Conservation (phyloP, 371 early-diverging fungal species). For the Mucor velutinosus region DNA sequence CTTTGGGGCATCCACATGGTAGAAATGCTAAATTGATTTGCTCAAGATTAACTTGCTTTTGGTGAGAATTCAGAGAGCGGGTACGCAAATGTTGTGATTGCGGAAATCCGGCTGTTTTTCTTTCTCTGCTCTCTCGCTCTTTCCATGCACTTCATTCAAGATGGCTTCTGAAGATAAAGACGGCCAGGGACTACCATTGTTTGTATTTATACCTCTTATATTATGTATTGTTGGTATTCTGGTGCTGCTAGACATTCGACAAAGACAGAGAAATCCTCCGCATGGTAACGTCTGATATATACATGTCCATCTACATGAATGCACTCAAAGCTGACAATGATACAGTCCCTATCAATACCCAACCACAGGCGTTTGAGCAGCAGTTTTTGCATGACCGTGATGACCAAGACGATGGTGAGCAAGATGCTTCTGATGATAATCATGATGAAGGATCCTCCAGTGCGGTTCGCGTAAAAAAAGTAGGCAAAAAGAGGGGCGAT, state of each 20-base stretch:
- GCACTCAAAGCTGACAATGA: not conserved
- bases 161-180: conserved; percentile 4
- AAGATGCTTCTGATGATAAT: conserved; percentile 25
- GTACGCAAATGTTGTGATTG: not conserved
- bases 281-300: not conserved
- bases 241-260: conserved; percentile 15
- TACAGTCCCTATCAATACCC: not conserved
- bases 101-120: not conserved
- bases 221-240: conserved; percentile 16
- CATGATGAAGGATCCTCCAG: conserved; percentile 49
- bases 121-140: not conserved
- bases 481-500: conserved; percentile 60
- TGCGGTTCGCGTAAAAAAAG: conserved; percentile 39
- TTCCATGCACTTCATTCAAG: not conserved
- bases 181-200: conserved; percentile 4
- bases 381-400: not conserved
- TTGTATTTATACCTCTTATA: conserved; percentile 26
- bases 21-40: too few species aligned
- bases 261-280: conserved; percentile 3
- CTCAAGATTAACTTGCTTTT: too few species aligned
- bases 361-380: not conserved
- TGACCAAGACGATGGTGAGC: conserved; percentile 14
- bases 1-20: too few species aligned
- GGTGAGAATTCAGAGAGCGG: not conserved
- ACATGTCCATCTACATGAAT: not conserved